Evolutionary conservation across 2,329 filamentous ascomycete genomes (phyloP), one percentile per base, ranked within the genome.

Genomic region (Furcasterigmium furcatum): DNA sequence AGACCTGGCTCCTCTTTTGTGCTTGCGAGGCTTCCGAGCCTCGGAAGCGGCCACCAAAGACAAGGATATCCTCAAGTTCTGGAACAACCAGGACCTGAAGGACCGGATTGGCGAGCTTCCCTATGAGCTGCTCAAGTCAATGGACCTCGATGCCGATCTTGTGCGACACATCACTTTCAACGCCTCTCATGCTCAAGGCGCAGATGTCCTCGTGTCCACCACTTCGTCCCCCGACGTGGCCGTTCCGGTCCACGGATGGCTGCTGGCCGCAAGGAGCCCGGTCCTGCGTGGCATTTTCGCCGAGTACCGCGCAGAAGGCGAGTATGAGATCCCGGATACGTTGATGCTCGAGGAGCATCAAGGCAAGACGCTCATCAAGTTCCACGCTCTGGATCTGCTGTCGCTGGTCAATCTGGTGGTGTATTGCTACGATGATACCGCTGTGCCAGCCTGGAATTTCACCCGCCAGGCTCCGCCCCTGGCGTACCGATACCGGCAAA

Each of bases 391-490:
- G 12, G 91, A 96, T 59, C 75, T 94, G 30, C 72, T 95, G 27
- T 86, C 89, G 1, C 60, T 96, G 7, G 70, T 96, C 46, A 92
- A 96, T 55, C 55, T 97, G 9, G 79, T 87, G 1, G 71, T 92
- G 9, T 96, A 89, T 57, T 61, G 86, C 8, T 97, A 97, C 61
- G 85, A 84, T 6, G 94, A 97, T 59, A 74, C 73, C 4, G 70
- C 91, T 14, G 75, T 96, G 25, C 89, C 94, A 48, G 87, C 91
- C 16, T 97, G 94, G 94, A 88, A 91, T 53, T 84, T 87, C 51
- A 85, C 85, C 5, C 80, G 78, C 7, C 79, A 84, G 50, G 78
- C 81, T 18, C 79, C 84, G 3, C 69, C 79, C 10, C 71, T 85
- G 60, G 85, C 88, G 1, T 77, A 80, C 55, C 78, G 87, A 34